Conservation (phyloP, 2,329 filamentous ascomycete species). For the Penicillium sp. region DNA sequence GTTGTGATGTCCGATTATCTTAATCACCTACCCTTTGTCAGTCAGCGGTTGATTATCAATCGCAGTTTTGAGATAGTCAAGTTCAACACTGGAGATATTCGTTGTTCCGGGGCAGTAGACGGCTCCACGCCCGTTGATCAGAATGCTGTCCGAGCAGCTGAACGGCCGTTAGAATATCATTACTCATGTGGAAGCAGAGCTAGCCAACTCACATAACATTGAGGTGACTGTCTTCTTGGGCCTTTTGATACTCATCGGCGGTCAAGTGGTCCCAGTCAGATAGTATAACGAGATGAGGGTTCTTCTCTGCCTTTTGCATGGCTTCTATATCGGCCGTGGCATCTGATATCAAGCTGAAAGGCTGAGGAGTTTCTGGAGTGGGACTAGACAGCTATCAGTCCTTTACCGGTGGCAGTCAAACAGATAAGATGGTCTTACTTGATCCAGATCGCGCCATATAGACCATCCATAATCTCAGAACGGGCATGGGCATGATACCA, state of each 20-base stretch:
- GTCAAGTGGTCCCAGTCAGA: conserved; percentile 58
- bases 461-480: conserved; percentile 57
- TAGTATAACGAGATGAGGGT: conserved; percentile 50
- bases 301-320: conserved; percentile 51
- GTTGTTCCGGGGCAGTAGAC: conserved; percentile 38
- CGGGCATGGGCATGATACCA: conserved; percentile 53
- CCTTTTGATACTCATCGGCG: conserved; percentile 44
- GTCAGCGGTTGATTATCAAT: conserved; percentile 26
- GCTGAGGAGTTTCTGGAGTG: conserved; percentile 22
- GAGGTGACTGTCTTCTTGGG: conserved; percentile 24
- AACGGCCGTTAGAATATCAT: conserved; percentile 44
- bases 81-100: conserved; percentile 39
- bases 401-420: not conserved
- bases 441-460: conserved; percentile 51
- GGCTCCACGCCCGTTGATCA: conserved; percentile 21
- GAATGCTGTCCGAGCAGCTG: conserved; percentile 22
- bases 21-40: conserved; percentile 32
- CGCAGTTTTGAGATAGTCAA: conserved; percentile 19
- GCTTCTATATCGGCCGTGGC: conserved; percentile 40
- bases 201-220: not conserved
- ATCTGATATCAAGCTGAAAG: conserved; percentile 52
- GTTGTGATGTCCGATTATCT: not conserved
- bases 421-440: conserved; percentile 15
- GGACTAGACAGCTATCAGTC: not conserved
- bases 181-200: not conserved